Evolutionary conservation across 1,284 basidiomycete genomes (phyloP).

Genomic region (Dichomitus squalens): DNA sequence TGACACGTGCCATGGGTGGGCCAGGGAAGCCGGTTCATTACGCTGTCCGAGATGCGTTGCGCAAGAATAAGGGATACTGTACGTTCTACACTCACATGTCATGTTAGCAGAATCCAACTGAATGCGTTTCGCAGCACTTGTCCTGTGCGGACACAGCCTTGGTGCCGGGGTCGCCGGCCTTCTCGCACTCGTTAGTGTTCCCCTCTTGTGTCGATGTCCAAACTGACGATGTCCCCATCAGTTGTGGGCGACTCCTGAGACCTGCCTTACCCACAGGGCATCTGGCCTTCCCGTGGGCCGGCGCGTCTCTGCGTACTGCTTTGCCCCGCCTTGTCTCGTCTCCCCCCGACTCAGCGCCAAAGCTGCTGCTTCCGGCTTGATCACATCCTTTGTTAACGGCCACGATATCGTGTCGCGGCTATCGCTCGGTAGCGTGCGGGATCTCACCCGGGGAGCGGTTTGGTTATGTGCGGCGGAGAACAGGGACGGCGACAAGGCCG

Average conservation of each 20-base stretch:
- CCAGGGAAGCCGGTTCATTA: slow-evolving; percentile 77
- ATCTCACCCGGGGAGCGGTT: slow-evolving; percentile 72
- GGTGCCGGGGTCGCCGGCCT: slow-evolving; percentile 85
- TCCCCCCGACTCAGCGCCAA: slow-evolving; percentile 19
- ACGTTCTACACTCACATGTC: slow-evolving; percentile 1
- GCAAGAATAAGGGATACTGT: slow-evolving; percentile 73
- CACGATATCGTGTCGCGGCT: slow-evolving; percentile 82
- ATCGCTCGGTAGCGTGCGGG: slow-evolving; percentile 76
- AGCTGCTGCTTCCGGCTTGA: slow-evolving; percentile 41
- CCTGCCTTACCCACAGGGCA: slow-evolving; percentile 69
- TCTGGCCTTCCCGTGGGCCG: slow-evolving; percentile 73
- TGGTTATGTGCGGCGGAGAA: slow-evolving; percentile 76
- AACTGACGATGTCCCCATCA: slow-evolving; percentile 28
- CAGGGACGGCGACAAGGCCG: slow-evolving; percentile 36
- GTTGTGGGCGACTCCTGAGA: slow-evolving; percentile 85
- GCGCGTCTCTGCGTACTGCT: slow-evolving; percentile 75
- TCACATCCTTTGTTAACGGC: slow-evolving; percentile 80
- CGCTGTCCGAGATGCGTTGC: slow-evolving; percentile 71
- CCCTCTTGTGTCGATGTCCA: not conserved
- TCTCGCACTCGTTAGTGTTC: slow-evolving; percentile 63
- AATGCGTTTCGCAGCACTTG: slow-evolving; percentile 50
- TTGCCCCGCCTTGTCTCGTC: slow-evolving; percentile 73
- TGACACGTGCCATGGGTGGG: slow-evolving; percentile 79
- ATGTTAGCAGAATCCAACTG: not conserved
- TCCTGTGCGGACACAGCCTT: slow-evolving; percentile 84